A percentile compares a stretch with the other conserved stretches of the same genome.
phyloP scores from a whole-genome alignment of 23 red algal genomes.

The Gracilariopsis chorda region DNA sequence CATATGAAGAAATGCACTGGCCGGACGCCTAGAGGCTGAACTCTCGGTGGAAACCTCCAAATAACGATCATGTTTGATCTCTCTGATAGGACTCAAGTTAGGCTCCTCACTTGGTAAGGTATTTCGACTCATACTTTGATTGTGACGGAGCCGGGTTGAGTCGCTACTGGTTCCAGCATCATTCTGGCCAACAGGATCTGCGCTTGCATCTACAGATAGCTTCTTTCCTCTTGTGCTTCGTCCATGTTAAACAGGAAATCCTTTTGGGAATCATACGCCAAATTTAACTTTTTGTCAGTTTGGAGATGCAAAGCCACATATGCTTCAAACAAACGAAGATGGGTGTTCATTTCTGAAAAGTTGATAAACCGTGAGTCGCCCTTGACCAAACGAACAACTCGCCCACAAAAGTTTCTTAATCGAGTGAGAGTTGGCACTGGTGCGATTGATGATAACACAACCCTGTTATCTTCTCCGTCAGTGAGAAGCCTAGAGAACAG shows the following conservation, averaged over 20 bases:
- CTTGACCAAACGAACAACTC: conserved; percentile 38
- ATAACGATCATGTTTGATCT: conserved; percentile 22
- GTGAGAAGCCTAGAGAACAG: conserved; percentile 43
- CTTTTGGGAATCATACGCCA: too few relatives aligned
- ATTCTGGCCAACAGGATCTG: neutral
- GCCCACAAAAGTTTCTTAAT: conserved; percentile 11
- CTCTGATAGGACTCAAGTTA: conserved; percentile 15
- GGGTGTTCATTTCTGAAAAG: conserved; percentile 37
- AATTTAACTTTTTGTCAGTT: conserved; percentile 46
- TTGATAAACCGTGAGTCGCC: neutral
- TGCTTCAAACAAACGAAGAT: conserved; percentile 62
- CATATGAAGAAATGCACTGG: conserved; percentile 67
- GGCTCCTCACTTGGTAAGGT: neutral
- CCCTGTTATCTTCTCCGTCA: conserved; percentile 38
- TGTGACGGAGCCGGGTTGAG: neutral
- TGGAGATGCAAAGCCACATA: conserved; percentile 24
- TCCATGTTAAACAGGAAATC: too few relatives aligned
- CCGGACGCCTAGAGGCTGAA: conserved; percentile 26
- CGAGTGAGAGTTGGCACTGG: conserved; percentile 35
- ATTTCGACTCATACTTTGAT: neutral
- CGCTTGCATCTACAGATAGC: neutral
- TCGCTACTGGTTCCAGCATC: neutral
- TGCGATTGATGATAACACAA: conserved; percentile 7
- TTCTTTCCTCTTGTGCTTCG: too few relatives aligned
- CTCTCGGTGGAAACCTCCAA: neutral